Percentiles rank a stretch among this genome's conserved stretches.
Conservation (phyloP, 495 filamentous ascomycete species). For the Beverwykella pulmonaria region DNA sequence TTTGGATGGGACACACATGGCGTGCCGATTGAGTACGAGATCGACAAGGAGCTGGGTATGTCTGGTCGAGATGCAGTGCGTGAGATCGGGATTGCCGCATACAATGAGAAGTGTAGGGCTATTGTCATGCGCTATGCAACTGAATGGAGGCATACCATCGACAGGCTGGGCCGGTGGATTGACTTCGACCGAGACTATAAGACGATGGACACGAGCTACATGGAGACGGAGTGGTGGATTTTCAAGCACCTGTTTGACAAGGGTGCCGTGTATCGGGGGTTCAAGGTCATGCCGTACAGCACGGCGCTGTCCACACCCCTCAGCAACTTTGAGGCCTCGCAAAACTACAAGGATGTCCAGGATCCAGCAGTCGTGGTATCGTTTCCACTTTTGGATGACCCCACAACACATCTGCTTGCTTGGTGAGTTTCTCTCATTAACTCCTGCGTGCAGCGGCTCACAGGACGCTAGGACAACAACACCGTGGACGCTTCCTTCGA, state of each 20-base stretch:
- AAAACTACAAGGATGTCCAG: slow-evolving; percentile 92
- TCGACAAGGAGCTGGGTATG: slow-evolving; percentile 94
- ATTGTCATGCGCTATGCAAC: slow-evolving; percentile 92
- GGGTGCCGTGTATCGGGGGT: slow-evolving; percentile 82
- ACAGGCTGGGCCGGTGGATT: slow-evolving; percentile 92
- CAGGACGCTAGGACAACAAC: slow-evolving; percentile 67
- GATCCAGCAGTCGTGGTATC: slow-evolving; percentile 90
- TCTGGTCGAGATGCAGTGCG: slow-evolving; percentile 86
- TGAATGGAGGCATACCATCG: slow-evolving; percentile 90
- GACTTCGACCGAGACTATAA: slow-evolving; percentile 99
- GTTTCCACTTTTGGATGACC: slow-evolving; percentile 78
- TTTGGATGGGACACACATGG: slow-evolving; percentile 94
- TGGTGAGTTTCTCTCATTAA: slow-evolving; percentile 53
- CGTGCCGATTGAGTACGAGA: slow-evolving; percentile 94
- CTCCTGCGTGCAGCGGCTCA: neutral
- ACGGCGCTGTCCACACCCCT: slow-evolving; percentile 85
- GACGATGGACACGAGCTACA: slow-evolving; percentile 93
- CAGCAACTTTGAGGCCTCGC: slow-evolving; percentile 90
- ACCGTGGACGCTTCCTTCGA: slow-evolving; percentile 91
- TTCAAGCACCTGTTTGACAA: slow-evolving; percentile 93
- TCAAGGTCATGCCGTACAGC: slow-evolving; percentile 92
- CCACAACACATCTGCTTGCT: slow-evolving; percentile 74
- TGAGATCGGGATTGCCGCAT: slow-evolving; percentile 83
- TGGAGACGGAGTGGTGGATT: slow-evolving; percentile 97
- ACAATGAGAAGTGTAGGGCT: slow-evolving; percentile 88